Conservation (phyloP, 73 alveolate species). For the Tetrahymena borealis region DNA sequence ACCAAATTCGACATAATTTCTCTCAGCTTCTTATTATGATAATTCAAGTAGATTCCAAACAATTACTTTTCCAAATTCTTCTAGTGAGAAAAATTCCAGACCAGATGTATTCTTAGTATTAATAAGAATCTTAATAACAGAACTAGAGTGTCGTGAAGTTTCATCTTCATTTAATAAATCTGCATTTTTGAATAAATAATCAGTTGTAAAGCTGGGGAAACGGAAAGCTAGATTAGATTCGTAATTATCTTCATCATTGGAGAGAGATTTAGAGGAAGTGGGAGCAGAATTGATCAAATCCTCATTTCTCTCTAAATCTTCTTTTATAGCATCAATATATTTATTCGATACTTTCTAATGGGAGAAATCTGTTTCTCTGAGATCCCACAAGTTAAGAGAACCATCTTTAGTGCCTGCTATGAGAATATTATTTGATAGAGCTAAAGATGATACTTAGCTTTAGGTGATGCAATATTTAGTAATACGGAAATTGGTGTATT, state of each 20-base stretch:
- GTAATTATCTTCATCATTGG: neutral
- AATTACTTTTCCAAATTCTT: neutral
- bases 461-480: neutral
- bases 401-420: neutral
- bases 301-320: neutral
- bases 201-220: neutral
- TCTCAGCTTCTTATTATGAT: neutral
- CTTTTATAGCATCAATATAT: neutral
- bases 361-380: neutral
- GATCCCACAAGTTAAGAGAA: neutral
- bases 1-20: neutral
- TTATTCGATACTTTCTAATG: neutral
- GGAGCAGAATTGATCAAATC: neutral
- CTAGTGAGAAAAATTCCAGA: neutral
- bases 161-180: neutral
- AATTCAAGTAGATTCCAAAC: neutral
- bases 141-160: neutral
- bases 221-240: neutral
- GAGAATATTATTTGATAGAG: neutral
- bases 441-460: neutral
- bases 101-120: neutral
- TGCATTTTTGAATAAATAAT: neutral
- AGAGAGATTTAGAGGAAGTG: neutral
- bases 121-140: neutral
- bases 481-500: neutral